Percentiles rank a stretch among this genome's conserved stretches.
These are phyloP conservation scores for Paramecium pentaurelia DNA, from an alignment of 73 alveolate genomes.

Conservation along the genomic window DNA sequence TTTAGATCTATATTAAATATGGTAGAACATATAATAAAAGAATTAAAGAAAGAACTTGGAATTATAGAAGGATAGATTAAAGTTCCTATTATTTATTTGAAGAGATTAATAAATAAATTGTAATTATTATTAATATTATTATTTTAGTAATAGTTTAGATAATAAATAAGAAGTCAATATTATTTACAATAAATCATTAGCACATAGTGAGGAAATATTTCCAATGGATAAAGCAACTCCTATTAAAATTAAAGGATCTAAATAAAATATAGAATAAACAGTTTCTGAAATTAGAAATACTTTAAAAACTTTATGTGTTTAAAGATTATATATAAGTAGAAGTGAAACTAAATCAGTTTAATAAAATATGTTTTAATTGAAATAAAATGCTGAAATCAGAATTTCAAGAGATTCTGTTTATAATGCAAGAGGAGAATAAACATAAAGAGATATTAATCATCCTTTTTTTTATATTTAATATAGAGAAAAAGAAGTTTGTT, in stretches of 20 bases:
- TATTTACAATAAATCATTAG: constrained; percentile 40
- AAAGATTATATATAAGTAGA: constrained; percentile 45
- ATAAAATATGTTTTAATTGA: constrained; percentile 8
- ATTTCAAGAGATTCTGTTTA: constrained; percentile 43
- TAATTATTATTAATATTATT: background rate
- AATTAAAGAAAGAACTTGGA: constrained; percentile 52
- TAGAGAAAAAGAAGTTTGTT: constrained; percentile 51
- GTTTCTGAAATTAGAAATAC: background rate
- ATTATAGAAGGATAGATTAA: constrained; percentile 53
- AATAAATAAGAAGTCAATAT: constrained; percentile 49
- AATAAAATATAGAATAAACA: constrained; percentile 15
- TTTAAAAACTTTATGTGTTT: background rate
- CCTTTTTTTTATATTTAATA: constrained; percentile 57
- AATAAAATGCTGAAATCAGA: constrained; percentile 46
- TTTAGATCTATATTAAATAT: constrained; percentile 6
- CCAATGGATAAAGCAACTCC: constrained; percentile 37
- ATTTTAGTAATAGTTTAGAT: constrained; percentile 24
- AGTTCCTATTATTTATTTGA: constrained; percentile 52
- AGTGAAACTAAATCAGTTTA: constrained; percentile 58
- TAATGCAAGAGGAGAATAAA: constrained; percentile 38
- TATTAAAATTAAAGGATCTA: constrained; percentile 47
- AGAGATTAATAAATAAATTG: constrained; percentile 43
- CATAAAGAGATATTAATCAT: constrained; percentile 53
- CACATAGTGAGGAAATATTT: constrained; percentile 53
- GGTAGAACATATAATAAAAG: constrained; percentile 36